Evolutionary conservation across 306 rosid species (phyloP), one percentile per base, ranked within the genome.

Genomic region (Casuarina equisetifolia): DNA sequence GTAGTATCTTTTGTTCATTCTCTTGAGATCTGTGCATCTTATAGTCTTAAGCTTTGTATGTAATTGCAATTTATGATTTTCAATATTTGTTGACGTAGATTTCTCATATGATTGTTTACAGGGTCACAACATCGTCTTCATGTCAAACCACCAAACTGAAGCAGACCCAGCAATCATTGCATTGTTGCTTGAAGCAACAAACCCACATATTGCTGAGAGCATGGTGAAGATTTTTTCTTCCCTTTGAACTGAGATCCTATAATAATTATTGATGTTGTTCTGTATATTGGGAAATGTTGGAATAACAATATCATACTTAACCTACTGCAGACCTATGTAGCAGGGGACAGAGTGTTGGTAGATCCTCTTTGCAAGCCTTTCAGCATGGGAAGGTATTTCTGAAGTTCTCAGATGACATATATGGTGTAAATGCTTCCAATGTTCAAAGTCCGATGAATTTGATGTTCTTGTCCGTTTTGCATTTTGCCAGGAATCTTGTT

Each of bases 61-160:
- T 0, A 57, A 77, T 58, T 2, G n/a, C 54, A 72, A 42, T 42
- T 71, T 61, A 38, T 53, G 25, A 52, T 73, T 64, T 10, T 39
- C 64, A n/a, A 1, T 38, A 8, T 9, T 68, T 53, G 36, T 52
- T 77, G 38, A 64, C 58, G 17, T 19, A 9, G 57, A 16, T 66
- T 69, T 55, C 76, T 61, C 75, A 75, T 79, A 77, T 79, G 69
- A 39, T 76, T 79, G 59, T 67, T 82, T 87, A 82, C 93, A 96
- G 99, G 98, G 98, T 78, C 98, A 93, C 90, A 96, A 96, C 85
- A 82, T 96, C 70, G 86, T 96, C 80, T 78, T 96, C 86, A 90
- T 96, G 83, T 92, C 99, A 84, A 96, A 96, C 85, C 99, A 96
- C 91, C 99, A 96, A 84, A 85, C 90, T 83, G 99, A 96, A 89